Conservation (phyloP, 805 yeast species). For the Debaryomyces hansenii region DNA sequence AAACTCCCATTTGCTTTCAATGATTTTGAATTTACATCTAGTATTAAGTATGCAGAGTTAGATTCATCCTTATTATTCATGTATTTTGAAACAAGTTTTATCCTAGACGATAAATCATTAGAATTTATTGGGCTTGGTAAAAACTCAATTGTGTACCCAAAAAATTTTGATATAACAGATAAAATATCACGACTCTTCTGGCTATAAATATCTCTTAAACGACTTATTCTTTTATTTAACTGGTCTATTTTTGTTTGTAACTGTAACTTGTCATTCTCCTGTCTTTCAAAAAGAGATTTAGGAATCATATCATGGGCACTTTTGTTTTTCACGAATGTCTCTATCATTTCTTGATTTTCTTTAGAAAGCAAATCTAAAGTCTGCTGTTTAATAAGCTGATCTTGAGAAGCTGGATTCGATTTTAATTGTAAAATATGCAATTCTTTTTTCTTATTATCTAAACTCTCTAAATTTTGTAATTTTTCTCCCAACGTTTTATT, state of each 20-base stretch:
- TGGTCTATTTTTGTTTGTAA: constrained; percentile 49
- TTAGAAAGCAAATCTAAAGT: constrained; percentile 49
- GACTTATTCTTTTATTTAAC: constrained; percentile 48
- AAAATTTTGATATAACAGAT: constrained; percentile 60
- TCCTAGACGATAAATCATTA: constrained; percentile 51
- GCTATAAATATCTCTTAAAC: constrained; percentile 59
- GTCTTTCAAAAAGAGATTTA: constrained; percentile 59
- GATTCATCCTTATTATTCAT: constrained; percentile 21
- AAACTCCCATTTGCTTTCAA: constrained; percentile 50
- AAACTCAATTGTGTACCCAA: constrained; percentile 76
- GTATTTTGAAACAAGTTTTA: constrained; percentile 51
- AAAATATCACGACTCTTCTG: constrained; percentile 72
- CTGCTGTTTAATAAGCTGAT: constrained; percentile 59
- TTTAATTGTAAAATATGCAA: constrained; percentile 60
- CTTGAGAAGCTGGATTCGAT: constrained; percentile 61
- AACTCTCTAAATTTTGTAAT: constrained; percentile 20
- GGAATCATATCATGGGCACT: constrained; percentile 46
- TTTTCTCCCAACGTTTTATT: constrained; percentile 37
- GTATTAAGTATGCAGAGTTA: constrained; percentile 47
- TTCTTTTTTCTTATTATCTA: constrained; percentile 19
- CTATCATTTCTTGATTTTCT: constrained; percentile 60
- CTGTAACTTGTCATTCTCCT: constrained; percentile 51
- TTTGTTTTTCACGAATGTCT: constrained; percentile 16
- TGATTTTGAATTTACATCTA: constrained; percentile 56
- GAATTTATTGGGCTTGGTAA: constrained; percentile 45